Evolutionary conservation across 805 yeast species (phyloP).

Genomic region (Nakazawaea molendinolei): DNA sequence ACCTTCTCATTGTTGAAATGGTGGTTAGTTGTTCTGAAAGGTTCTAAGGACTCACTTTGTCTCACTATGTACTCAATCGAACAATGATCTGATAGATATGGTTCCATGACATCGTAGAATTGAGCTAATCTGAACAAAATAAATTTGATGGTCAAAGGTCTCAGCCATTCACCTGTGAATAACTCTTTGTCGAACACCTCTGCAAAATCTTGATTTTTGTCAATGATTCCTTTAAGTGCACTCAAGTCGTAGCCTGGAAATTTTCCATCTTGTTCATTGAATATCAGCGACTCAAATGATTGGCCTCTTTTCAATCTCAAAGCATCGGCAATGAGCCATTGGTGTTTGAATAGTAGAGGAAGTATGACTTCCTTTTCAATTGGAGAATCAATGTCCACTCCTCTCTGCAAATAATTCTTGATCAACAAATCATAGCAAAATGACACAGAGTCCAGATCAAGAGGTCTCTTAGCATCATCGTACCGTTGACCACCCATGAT

Average conservation of each 20-base stretch:
- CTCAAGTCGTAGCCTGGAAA: constrained; percentile 6
- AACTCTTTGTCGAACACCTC: constrained; percentile 21
- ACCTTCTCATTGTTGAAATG: constrained; percentile 29
- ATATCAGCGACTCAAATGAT: constrained; percentile 3
- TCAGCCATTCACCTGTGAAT: constrained; percentile 36
- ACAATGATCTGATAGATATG: constrained; percentile 29
- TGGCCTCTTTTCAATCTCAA: constrained; percentile 21
- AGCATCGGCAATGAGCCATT: constrained; percentile 21
- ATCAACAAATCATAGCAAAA: constrained; percentile 35
- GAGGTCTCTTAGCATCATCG: constrained; percentile 9
- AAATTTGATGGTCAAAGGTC: constrained; percentile 48
- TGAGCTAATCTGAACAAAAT: constrained; percentile 52
- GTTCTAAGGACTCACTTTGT: constrained; percentile 19
- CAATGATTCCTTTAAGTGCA: constrained; percentile 7
- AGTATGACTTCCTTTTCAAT: constrained; percentile 35
- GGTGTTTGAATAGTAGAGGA: constrained; percentile 30
- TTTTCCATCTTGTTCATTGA: constrained; percentile 14
- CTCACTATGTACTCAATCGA: constrained; percentile 39
- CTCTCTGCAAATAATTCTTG: constrained; percentile 40
- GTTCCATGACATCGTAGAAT: constrained; percentile 28
- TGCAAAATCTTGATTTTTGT: not conserved
- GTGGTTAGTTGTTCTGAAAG: constrained; percentile 35
- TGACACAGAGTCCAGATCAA: constrained; percentile 7
- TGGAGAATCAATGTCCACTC: constrained; percentile 41
- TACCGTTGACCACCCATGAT: constrained; percentile 20